Evolutionary conservation across 345 rosid genomes (phyloP), one percentile per base, ranked within the genome.

Genomic region (Eucalyptus fibrosa): DNA sequence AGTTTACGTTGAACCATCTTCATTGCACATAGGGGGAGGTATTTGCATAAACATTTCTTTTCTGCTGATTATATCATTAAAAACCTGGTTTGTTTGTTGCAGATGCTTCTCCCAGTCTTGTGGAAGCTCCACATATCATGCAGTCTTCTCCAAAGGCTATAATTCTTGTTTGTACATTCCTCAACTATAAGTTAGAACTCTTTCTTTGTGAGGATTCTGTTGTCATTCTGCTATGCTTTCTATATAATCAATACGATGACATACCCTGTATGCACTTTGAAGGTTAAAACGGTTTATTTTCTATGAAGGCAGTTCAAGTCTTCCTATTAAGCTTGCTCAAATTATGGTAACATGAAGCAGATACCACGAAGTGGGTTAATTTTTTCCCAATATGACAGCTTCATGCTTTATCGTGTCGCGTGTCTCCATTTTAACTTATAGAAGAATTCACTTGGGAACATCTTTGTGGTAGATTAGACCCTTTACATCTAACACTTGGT

Each of bases 161-260:
- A 95, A 93, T 98, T 93, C 97, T 98, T 94, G 99, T 98, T 94
- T 97, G 99, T 97, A 96, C 96, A 95, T 95, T 93, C 92, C 97
- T 95, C 90, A 83, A 93, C 95, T 90, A 40, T 89, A 88, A 77
- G 85, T 77, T 77, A 77, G 47, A 90, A 72, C 80, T 89, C 89
- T 82, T 55, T 89, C 34, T 59, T 65, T 90, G 34, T 53, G 85
- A 45, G 30, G 50, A n/a, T 89, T 82, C 53, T 87, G 50, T 88
- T 77, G 21, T 77, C 28, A 21, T 77, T 2, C 47, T 77, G 85
- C 85, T 77, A 11, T 77, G 85, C 85, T 77, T 77, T 77, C 47
- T 40, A 77, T 40, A 40, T 77, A 77, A 40, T 77, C 47, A 21
- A 77, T 40, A 40, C 1, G 47, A 40, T 40, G 85, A 42, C 30